phyloP scores from a whole-genome alignment of 441 rosid species.

The Adansonia grandidieri region DNA sequence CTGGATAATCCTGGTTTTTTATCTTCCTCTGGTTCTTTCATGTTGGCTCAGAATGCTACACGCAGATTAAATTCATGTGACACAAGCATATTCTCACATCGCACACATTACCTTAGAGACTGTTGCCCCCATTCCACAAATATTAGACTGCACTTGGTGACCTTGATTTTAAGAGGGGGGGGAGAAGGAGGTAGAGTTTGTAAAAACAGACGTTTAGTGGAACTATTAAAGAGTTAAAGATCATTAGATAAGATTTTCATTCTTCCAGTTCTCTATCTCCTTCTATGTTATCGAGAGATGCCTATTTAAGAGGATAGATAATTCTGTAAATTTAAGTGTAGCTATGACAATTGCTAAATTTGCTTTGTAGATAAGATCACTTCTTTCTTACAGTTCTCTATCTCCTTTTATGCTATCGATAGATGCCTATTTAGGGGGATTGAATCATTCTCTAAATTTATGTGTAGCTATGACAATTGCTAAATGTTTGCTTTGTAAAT shows the following conservation, averaged over 20 bases:
- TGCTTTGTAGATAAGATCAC: no score
- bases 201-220: neutral
- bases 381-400: no score
- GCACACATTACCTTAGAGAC: neutral
- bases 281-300: no score
- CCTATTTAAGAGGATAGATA: no score
- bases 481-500: constrained; percentile 23
- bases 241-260: neutral
- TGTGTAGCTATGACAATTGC: neutral
- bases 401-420: neutral
- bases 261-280: neutral
- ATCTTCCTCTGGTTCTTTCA: neutral
- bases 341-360: no score
- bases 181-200: neutral
- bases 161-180: no score
- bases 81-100: neutral
- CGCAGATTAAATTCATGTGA: neutral
- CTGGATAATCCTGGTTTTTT: neutral
- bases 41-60: neutral
- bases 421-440: neutral
- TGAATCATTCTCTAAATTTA: neutral
- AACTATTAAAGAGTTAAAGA: neutral
- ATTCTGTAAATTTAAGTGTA: no score
- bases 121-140: neutral
- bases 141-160: neutral